Evolutionary conservation across 352 stramenopile species (phyloP), one percentile per base, ranked within the genome.

Genomic region (Stramenopiles sp.): DNA sequence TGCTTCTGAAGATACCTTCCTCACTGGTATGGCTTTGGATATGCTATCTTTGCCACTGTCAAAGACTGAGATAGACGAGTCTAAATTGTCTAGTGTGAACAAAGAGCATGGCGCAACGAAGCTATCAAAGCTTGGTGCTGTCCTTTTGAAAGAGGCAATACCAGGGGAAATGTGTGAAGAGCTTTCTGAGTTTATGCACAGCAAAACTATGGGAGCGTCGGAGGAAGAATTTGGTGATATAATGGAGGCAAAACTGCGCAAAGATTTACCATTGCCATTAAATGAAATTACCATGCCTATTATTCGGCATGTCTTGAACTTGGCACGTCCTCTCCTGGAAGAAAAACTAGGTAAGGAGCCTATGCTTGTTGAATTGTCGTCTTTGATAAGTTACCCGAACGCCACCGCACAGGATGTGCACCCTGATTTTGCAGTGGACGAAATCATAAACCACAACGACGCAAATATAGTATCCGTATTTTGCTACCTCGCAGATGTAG

Each of bases 401-500:
- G 71, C 71, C 1, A 78, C 4, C 8, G 30, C 30, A 14, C 71
- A 78, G 31, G 22, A 78, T 78, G 14, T 78, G 22, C 71, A 78
- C 71, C 71, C 71, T 78, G 71, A 78, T 78, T 78, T 33, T 78
- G 4, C 4, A 14, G 31, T 78, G 22, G 71, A 78, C 8, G 30
- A 78, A 33, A 8, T 14, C 4, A 33, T 8, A 4, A 33, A 78
- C 14, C 71, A 33, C 30, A 14, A 78, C 8, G 31, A 31, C 22
- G 71, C 71, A 33, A 31, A 78, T 31, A 78, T 78, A 14, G 71
- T 78, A 33, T 78, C 71, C 22, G 71, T 78, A 78, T 78, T 78
- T 78, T 78, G 71, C 22, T 78, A 78, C 14, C 22, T 78, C 1
- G 31, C 22, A 14, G 71, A 78, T 78, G 71, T 78, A 14, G 71